phyloP scores from a whole-genome alignment of 345 rosid species.

The Lepidium didymum region DNA sequence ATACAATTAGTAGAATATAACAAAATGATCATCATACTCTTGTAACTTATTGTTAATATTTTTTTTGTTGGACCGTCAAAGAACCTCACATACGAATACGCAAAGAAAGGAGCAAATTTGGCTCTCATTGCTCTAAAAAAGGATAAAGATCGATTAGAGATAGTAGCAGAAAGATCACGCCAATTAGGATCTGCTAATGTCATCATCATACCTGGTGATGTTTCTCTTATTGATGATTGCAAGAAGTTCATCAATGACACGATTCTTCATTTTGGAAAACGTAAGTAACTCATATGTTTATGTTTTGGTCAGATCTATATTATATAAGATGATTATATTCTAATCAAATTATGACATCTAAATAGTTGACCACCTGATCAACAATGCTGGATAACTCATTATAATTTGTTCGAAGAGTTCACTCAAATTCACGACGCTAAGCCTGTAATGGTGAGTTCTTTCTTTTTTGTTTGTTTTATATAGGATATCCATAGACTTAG shows the following conservation, averaged over 20 bases:
- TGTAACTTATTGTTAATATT: neutral
- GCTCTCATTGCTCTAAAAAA: conserved; percentile 27
- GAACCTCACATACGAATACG: conserved; percentile 31
- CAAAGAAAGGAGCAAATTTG: conserved; percentile 29
- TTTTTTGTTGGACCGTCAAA: neutral
- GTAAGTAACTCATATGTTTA: too few relatives aligned
- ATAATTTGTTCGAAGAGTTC: conserved; percentile 13
- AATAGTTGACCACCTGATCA: conserved; percentile 29
- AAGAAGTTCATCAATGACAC: conserved; percentile 22
- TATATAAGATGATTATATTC: neutral
- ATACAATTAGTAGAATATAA: too few relatives aligned
- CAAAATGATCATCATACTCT: too few relatives aligned
- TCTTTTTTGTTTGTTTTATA: too few relatives aligned
- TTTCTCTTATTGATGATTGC: conserved; percentile 23
- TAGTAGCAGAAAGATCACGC: conserved; percentile 19
- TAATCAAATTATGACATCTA: neutral
- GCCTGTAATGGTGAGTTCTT: neutral
- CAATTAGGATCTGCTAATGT: conserved; percentile 26
- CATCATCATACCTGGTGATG: conserved; percentile 21
- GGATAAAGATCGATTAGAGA: conserved; percentile 13
- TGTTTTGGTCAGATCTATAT: neutral
- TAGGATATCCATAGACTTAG: neutral
- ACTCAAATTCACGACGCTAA: neutral
- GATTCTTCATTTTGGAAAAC: conserved; percentile 18
- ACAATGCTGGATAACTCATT: conserved; percentile 22